Conservation (phyloP, 139 green algal species). For the Haematococcus lacustris region DNA sequence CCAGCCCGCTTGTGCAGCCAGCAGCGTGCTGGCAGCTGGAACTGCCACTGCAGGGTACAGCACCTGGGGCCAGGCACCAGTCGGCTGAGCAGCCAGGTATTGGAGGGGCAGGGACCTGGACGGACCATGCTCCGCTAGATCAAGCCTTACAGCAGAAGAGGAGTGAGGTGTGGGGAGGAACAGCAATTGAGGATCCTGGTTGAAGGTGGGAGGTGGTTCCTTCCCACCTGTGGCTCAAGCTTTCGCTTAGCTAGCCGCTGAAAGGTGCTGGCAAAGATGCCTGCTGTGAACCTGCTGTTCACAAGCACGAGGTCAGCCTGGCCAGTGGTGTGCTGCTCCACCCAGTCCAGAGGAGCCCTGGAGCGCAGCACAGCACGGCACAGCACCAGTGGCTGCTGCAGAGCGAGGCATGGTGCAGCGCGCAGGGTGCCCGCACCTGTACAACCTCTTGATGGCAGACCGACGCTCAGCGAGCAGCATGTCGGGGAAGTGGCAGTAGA, state of each 20-base stretch:
- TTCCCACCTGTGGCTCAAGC: slow-evolving; percentile 35
- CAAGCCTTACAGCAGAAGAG: background rate
- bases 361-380: background rate
- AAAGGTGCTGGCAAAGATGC: slow-evolving; percentile 82
- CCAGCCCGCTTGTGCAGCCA: slow-evolving; percentile 28
- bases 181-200: background rate
- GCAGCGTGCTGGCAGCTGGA: slow-evolving; percentile 37
- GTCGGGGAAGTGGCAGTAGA: slow-evolving; percentile 99
- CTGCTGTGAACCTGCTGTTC: slow-evolving; percentile 88
- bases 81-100: background rate
- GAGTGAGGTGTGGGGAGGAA: background rate
- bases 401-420: no score
- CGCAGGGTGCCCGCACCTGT: slow-evolving; percentile 7
- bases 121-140: background rate
- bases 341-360: slow-evolving; percentile 63
- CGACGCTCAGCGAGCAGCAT: slow-evolving; percentile 64
- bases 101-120: background rate
- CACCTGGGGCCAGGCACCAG: slow-evolving; percentile 45
- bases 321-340: slow-evolving; percentile 82
- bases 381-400: background rate
- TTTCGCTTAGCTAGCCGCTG: slow-evolving; percentile 4
- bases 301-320: slow-evolving; percentile 73
- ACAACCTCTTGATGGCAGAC: slow-evolving; percentile 31
- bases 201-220: background rate
- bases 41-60: slow-evolving; percentile 84